Conservation (phyloP, 139 green algal genomes). For the Chlamydomonas sp. region DNA sequence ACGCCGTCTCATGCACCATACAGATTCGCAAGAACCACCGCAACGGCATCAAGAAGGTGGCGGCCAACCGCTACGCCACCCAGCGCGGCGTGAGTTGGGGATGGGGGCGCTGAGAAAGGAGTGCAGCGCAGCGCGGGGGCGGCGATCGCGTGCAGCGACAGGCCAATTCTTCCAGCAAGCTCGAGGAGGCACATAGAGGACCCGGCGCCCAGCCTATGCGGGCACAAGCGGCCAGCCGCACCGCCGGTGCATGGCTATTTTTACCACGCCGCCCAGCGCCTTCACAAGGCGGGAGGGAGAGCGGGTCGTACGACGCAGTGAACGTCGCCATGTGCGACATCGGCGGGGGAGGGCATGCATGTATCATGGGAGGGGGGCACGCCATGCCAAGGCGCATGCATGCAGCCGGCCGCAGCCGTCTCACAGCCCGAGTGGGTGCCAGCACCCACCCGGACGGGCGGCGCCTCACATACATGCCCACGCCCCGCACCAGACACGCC, state of each 20-base stretch:
- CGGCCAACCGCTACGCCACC: conserved; percentile 65
- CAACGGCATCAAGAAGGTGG: conserved; percentile 90
- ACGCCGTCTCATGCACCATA: too few species aligned
- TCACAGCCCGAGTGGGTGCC: too few species aligned
- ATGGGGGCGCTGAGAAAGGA: not conserved
- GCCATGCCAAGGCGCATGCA: not conserved
- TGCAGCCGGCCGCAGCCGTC: too few species aligned
- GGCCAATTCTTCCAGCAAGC: not conserved
- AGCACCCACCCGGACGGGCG: too few species aligned
- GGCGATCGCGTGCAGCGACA: not conserved
- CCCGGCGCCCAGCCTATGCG: not conserved
- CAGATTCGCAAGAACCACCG: conserved; percentile 87
- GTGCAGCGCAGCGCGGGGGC: not conserved
- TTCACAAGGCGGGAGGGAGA: too few species aligned
- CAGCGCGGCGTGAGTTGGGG: conserved; percentile 63
- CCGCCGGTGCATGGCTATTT: not conserved
- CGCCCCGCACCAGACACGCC: not conserved
- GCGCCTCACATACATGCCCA: too few species aligned
- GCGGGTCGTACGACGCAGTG: too few species aligned
- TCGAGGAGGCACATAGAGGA: not conserved
- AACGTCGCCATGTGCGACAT: too few species aligned
- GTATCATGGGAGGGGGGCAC: not conserved
- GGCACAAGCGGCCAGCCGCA: not conserved
- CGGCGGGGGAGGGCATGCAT: too few species aligned
- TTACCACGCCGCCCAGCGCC: too few species aligned